Evolutionary conservation across 176 grass and related monocot species (phyloP), one percentile per base, ranked within the genome.

Genomic region (Cenchrus fungigraminus): DNA sequence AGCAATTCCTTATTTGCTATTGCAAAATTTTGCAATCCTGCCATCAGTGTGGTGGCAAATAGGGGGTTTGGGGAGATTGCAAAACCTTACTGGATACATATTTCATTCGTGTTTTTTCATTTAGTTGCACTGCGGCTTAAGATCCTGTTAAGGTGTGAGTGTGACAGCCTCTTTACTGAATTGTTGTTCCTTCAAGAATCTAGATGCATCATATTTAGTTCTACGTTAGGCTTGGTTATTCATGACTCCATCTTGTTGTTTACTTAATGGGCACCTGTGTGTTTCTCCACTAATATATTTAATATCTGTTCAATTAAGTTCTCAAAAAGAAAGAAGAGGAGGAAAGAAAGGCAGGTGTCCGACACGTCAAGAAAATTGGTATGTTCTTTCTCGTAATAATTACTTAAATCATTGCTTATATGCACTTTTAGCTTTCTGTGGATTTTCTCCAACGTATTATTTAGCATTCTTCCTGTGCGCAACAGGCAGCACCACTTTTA

Each of bases 301-400:
- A 60, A 31, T 59, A 28, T 79, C 6, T 76, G 64, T 70, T 81
- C 10, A 56, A 61, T 87, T 6, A 73, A 95, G 90, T 95, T 74
- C 75, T 95, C 37, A 95, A 95, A 76, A 90, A 82, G 85, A 90
- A 95, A 88, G 93, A 92, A 70, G 87, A 92, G 46, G 93, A 92
- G 68, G 93, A 95, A 95, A 90, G 80, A 74, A 92, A 63, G 40
- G 28, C 59, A 20, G 77, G 79, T 81, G 58, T 53, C 46, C 88
- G 13, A 52, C 50, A 32, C 76, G 76, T 73, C 55, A 94, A 94
- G 84, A 86, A 62, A 61, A 86, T 95, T 11, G 82, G 93, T 95
- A 92, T 37, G 83, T 88, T 77, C 6, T 69, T 71, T 73, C 73
- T 90, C 58, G 47, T 25, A 59, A 8, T 31, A 29, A 12, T 3